Evolutionary conservation across 345 rosid genomes (phyloP).

Genomic region (Rhodamnia argentea): DNA sequence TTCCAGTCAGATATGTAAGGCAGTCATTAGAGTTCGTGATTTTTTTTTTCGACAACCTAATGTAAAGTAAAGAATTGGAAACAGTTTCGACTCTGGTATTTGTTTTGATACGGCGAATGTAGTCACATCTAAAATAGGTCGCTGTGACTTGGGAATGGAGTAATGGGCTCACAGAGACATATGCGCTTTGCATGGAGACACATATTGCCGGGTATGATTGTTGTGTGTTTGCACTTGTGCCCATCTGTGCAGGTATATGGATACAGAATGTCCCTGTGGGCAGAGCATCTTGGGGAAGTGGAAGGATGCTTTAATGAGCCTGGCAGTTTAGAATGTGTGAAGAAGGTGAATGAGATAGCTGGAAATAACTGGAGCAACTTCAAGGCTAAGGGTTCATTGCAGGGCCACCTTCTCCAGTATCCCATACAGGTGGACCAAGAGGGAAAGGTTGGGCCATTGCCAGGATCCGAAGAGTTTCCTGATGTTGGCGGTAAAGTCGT

Average conservation of each 20-base stretch:
- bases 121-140: neutral
- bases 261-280: conserved; percentile 91
- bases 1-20: neutral
- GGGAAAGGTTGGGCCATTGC: conserved; percentile 53
- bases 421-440: conserved; percentile 46
- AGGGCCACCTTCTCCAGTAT: conserved; percentile 86
- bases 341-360: conserved; percentile 43
- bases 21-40: no score
- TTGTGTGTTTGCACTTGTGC: neutral
- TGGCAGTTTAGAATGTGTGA: conserved; percentile 48
- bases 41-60: no score
- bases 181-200: neutral
- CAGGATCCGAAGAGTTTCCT: conserved; percentile 60
- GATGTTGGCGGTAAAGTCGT: conserved; percentile 80
- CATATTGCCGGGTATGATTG: neutral
- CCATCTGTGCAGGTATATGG: conserved; percentile 56
- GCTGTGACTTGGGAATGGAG: neutral
- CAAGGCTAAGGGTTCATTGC: conserved; percentile 18
- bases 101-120: neutral
- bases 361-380: conserved; percentile 59
- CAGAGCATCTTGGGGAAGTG: conserved; percentile 65
- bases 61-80: neutral
- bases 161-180: neutral
- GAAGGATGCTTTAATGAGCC: conserved; percentile 37
- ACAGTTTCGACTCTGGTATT: neutral